phyloP scores from a whole-genome alignment of 2,329 filamentous ascomycete species.

The Microdochium nivale region DNA sequence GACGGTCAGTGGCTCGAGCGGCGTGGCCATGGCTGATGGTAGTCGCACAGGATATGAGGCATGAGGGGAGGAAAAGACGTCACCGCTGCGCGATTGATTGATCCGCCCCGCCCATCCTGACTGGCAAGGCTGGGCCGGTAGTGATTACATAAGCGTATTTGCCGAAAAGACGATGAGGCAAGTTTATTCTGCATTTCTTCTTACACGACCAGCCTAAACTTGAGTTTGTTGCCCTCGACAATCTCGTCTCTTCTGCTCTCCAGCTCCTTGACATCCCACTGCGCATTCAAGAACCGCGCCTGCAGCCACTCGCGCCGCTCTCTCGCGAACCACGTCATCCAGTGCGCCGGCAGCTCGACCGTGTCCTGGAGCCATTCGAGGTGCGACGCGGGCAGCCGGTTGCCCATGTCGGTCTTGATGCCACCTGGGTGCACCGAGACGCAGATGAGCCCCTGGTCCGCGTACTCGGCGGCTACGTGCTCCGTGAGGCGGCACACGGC shows the following conservation, averaged over 20 bases:
- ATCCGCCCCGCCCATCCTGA: no score
- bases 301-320: slow-evolving; percentile 10
- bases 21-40: background rate
- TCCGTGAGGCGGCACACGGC: slow-evolving; percentile 31
- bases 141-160: no score
- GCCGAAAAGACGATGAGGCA: no score
- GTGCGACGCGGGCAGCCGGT: slow-evolving; percentile 14
- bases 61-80: no score
- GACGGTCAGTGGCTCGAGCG: background rate
- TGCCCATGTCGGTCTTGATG: slow-evolving; percentile 27
- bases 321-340: slow-evolving; percentile 8
- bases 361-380: slow-evolving; percentile 11
- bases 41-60: no score
- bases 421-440: slow-evolving; percentile 32
- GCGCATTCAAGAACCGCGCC: slow-evolving; percentile 15
- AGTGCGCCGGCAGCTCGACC: slow-evolving; percentile 13
- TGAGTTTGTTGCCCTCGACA: slow-evolving; percentile 13
- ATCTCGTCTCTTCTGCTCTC: slow-evolving; percentile 15
- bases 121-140: no score
- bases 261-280: slow-evolving; percentile 17
- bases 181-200: background rate
- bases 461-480: slow-evolving; percentile 30
- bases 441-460: slow-evolving; percentile 25
- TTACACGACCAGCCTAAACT: slow-evolving; percentile 8
- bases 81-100: no score